Conservation (phyloP, 164 flowering plant species). For the Amborella trichopoda region DNA sequence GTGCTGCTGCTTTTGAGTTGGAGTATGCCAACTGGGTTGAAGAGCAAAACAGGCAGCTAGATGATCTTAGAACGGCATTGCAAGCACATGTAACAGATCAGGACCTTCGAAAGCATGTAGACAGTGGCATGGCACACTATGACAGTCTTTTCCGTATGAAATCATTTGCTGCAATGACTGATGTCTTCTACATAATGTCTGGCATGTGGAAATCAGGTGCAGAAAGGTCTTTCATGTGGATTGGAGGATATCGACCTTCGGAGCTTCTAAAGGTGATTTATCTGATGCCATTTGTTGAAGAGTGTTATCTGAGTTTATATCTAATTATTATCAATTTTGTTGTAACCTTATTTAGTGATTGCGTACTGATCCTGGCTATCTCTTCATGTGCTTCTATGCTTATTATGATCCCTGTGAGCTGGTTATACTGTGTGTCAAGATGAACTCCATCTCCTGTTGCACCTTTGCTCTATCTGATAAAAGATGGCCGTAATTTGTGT, state of each 20-base stretch:
- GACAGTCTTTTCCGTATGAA: slow-evolving; percentile 71
- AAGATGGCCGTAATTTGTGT: too few species aligned
- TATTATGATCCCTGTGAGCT: too few species aligned
- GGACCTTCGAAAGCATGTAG: slow-evolving; percentile 42
- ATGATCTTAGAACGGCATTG: slow-evolving; percentile 54
- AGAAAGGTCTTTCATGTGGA: slow-evolving; percentile 86
- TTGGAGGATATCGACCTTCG: slow-evolving; percentile 96
- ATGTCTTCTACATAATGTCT: slow-evolving; percentile 76
- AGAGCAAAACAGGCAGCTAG: slow-evolving; percentile 47
- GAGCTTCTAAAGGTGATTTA: slow-evolving; percentile 72
- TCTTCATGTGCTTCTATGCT: too few species aligned
- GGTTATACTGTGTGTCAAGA: too few species aligned
- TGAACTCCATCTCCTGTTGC: too few species aligned
- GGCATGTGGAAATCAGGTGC: slow-evolving; percentile 89
- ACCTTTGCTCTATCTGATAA: too few species aligned
- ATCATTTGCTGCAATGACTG: slow-evolving; percentile 61
- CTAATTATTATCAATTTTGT: too few species aligned
- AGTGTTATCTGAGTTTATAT: too few species aligned
- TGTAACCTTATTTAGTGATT: too few species aligned
- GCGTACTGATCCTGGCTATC: too few species aligned
- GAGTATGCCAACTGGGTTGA: slow-evolving; percentile 83
- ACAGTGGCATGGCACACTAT: slow-evolving; percentile 59
- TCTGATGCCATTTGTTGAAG: background rate
- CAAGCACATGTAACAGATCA: slow-evolving; percentile 33
- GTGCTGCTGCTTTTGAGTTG: slow-evolving; percentile 63